phyloP scores from a whole-genome alignment of 2,329 filamentous ascomycete genomes.

The Huntiella decipiens region DNA sequence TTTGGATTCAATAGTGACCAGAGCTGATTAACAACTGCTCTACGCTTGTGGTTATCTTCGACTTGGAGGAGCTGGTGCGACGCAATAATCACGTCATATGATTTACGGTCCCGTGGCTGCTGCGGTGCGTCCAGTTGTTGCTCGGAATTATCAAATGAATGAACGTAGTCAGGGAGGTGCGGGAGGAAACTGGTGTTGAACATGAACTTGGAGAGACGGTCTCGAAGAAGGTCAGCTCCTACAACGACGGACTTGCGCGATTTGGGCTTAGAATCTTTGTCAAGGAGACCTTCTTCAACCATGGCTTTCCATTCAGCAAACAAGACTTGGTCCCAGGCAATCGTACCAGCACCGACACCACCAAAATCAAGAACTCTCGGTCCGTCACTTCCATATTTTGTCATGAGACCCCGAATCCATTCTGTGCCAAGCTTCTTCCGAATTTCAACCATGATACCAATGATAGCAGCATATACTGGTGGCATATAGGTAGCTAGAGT shows the following conservation, averaged over 20 bases:
- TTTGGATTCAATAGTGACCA: slow-evolving; percentile 73
- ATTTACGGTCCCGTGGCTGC: slow-evolving; percentile 44
- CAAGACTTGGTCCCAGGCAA: slow-evolving; percentile 62
- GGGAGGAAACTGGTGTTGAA: slow-evolving; percentile 85
- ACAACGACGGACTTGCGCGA: slow-evolving; percentile 69
- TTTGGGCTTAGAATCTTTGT: slow-evolving; percentile 25
- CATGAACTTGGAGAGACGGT: slow-evolving; percentile 57
- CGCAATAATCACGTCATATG: slow-evolving; percentile 77
- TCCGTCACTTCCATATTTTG: slow-evolving; percentile 33
- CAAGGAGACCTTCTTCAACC: slow-evolving; percentile 25
- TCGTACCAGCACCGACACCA: slow-evolving; percentile 49
- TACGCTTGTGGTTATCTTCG: slow-evolving; percentile 57
- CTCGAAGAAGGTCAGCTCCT: slow-evolving; percentile 53
- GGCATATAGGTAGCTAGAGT: slow-evolving; percentile 53
- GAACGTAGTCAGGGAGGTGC: slow-evolving; percentile 70
- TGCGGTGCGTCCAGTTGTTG: slow-evolving; percentile 39
- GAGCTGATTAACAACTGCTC: slow-evolving; percentile 64
- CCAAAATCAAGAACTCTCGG: slow-evolving; percentile 57
- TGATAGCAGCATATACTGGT: slow-evolving; percentile 47
- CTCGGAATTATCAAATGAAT: slow-evolving; percentile 39
- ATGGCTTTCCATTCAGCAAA: slow-evolving; percentile 65
- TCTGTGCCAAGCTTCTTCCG: slow-evolving; percentile 50
- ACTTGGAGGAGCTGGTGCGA: slow-evolving; percentile 65
- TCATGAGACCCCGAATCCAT: slow-evolving; percentile 49
- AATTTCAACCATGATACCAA: slow-evolving; percentile 52